A percentile compares a stretch with the other conserved stretches of the same genome.
Conservation (phyloP, 2,329 filamentous ascomycete species). For the Rugonectria rugulosa region DNA sequence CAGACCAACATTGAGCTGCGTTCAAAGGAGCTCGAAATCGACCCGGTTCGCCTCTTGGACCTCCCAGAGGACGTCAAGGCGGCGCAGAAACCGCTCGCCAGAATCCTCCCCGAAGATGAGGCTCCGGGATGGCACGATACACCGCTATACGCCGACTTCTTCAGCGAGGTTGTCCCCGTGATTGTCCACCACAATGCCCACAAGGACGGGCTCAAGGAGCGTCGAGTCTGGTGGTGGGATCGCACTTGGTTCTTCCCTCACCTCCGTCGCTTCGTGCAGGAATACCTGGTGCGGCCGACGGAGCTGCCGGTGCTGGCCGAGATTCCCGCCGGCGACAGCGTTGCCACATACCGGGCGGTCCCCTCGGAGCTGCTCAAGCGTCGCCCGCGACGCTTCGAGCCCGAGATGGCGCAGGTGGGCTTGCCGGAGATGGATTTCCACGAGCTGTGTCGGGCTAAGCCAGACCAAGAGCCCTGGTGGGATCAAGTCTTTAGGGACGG, state of each 20-base stretch:
- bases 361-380: conserved; percentile 1
- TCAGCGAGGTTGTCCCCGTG: conserved; percentile 27
- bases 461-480: conserved; percentile 11
- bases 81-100: conserved; percentile 9
- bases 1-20: conserved; percentile 8
- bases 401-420: background rate
- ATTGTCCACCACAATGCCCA: conserved; percentile 33
- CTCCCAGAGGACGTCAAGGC: conserved; percentile 22
- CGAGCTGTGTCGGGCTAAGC: conserved; percentile 7
- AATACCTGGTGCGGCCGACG: conserved; percentile 8
- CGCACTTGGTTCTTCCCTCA: conserved; percentile 33
- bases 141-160: conserved; percentile 30
- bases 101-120: background rate
- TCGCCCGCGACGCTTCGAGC: conserved; percentile 17
- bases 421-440: conserved; percentile 20
- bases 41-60: conserved; percentile 4
- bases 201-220: conserved; percentile 19
- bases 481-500: conserved; percentile 29
- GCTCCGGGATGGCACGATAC: conserved; percentile 28
- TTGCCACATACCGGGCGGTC: conserved; percentile 21
- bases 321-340: background rate
- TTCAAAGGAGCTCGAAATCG: conserved; percentile 12
- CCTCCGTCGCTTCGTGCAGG: conserved; percentile 11
- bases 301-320: background rate
- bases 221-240: conserved; percentile 28